Base-by-base conservation (phyloP, 345 rosid species). In the Aquilaria yunnanensis region DNA sequence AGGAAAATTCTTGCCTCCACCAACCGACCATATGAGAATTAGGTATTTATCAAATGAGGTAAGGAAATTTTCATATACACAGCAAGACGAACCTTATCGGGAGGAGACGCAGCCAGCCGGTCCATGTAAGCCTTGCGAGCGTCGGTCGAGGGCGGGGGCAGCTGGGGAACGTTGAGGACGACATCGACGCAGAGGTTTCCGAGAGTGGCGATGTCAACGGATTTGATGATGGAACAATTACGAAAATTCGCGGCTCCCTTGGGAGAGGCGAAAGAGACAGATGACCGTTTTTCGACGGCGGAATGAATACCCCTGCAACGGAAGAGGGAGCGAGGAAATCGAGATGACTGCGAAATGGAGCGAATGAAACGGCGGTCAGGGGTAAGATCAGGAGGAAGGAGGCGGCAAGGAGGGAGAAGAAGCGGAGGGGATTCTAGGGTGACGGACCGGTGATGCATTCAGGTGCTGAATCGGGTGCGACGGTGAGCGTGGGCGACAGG, bases 111-210 rank as follows among this genome's bases (percentile, higher is more conserved):
- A n/a, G 96, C 75, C 43, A 88, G 62, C 53, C 72, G 74, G 23
- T 85, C 92, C 96, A 88, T 90, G 64, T 80, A 77, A 31, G 87
- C 89, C 67, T 69, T 77, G 64, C 92, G 84, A 54, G 75, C 84
- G 3, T 62, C 77, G 6, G 59, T 75, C 4, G 89, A 71, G 13
- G 77, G 77, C 9, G 96, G 96, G 7, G 99, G 99, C 76, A 94
- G 67, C 64, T 82, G 63, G 56, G 85, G 85, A 77, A 94, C 96
- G 60, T 76, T 76, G 72, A 94, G 96, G 53, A 94, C 91, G 61
- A 94, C 81, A 76, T 94, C 99, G 32, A 94, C 93, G 67, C 97
- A 94, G 70, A 90, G 97, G 77, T 88, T 90, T 23, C 97, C 99
- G 2, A 94, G 74, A 12, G 99, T 88, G 41, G 97, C 80, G 54